A percentile compares a stretch with the other conserved stretches of the same genome.
phyloP scores from a whole-genome alignment of 768 basidiomycete genomes.

The Porphyrellus cyaneotinctus region DNA sequence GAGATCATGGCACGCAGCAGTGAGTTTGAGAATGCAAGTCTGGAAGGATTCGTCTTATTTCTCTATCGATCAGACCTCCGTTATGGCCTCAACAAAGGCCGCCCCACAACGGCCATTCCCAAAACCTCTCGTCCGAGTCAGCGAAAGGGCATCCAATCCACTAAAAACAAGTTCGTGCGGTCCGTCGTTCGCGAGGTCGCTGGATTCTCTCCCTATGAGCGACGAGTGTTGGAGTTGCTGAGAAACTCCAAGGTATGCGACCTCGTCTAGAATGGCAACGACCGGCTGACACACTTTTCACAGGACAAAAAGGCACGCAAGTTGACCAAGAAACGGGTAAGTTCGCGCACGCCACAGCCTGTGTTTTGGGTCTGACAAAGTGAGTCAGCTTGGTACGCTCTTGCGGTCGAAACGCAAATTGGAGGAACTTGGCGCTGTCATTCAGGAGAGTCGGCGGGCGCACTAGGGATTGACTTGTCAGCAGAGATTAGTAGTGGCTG shows the following conservation, averaged over 20 bases:
- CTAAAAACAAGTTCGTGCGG: constrained; percentile 91
- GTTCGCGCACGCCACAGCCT: constrained; percentile 28
- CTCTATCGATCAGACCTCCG: constrained; percentile 60
- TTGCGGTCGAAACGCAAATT: constrained; percentile 98
- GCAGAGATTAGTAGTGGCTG: not conserved
- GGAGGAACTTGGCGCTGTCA: constrained; percentile 89
- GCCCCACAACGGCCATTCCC: constrained; percentile 81
- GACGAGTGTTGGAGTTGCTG: constrained; percentile 95
- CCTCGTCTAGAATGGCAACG: not conserved
- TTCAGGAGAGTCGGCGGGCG: constrained; percentile 88
- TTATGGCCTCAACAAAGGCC: constrained; percentile 81
- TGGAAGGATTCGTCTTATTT: constrained; percentile 3
- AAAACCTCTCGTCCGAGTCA: constrained; percentile 76
- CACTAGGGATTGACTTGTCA: constrained; percentile 31
- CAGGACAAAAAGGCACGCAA: constrained; percentile 99
- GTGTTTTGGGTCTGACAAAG: not conserved
- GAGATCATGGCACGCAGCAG: constrained; percentile 74
- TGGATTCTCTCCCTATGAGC: constrained; percentile 96
- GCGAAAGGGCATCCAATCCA: constrained; percentile 87
- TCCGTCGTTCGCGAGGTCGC: constrained; percentile 94
- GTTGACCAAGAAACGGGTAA: constrained; percentile 97
- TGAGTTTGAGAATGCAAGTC: constrained; percentile 38
- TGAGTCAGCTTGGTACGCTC: constrained; percentile 86
- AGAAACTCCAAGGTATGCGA: constrained; percentile 88
- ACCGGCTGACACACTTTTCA: not conserved